These are phyloP conservation scores for Chaetomium cochliodes DNA, from an alignment of 495 filamentous ascomycete species.

Conservation along the genomic window DNA sequence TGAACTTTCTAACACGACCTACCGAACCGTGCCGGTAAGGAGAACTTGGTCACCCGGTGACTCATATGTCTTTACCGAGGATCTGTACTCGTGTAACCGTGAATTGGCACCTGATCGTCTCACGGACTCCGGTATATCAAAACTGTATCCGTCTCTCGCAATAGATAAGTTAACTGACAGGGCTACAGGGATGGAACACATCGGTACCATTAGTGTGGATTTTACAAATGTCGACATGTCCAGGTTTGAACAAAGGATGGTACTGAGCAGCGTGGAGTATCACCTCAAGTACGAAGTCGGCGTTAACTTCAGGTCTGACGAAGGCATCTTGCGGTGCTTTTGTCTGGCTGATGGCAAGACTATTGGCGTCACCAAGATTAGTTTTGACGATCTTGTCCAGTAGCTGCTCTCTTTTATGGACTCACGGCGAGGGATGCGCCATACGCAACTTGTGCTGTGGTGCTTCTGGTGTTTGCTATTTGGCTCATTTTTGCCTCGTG, in stretches of 20 bases:
- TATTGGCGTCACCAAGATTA: background rate
- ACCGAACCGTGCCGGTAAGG: background rate
- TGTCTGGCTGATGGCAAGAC: background rate
- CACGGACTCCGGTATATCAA: background rate
- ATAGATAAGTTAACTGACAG: background rate
- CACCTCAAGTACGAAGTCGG: background rate
- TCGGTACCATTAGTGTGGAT: background rate
- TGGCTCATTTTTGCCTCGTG: too few species aligned
- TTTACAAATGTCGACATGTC: constrained; percentile 8
- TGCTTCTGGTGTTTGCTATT: too few species aligned
- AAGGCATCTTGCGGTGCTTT: constrained; percentile 3
- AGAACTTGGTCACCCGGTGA: background rate
- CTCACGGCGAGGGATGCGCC: too few species aligned
- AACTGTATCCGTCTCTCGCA: background rate
- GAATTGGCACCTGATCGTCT: background rate
- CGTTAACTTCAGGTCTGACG: background rate
- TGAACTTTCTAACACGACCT: background rate
- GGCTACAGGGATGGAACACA: background rate
- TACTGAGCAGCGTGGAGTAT: background rate
- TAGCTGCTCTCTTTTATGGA: background rate
- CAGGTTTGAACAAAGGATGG: background rate
- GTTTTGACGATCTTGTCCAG: background rate
- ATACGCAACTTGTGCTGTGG: too few species aligned
- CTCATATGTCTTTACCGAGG: background rate
- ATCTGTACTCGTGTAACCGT: background rate